Base-by-base conservation (phyloP, 768 basidiomycete genomes). In the Brasilioporus rufonigricans region DNA sequence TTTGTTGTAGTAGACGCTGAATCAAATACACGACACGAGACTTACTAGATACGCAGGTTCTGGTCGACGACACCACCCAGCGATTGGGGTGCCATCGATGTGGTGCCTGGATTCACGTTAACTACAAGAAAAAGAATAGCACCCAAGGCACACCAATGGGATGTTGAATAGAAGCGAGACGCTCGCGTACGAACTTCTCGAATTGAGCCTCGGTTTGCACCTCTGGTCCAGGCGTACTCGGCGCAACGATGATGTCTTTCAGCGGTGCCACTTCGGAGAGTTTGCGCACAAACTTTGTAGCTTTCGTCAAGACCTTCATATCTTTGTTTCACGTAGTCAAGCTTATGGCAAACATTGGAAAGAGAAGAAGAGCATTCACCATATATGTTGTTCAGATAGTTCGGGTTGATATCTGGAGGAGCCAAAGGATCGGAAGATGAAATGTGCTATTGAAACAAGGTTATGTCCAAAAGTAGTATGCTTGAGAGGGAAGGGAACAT, bases 211-310 rank as follows among this genome's bases (percentile, higher is more conserved):
- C 46, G 2, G 60, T 62, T 44, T 58, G 44, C 19, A 62, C 57
- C 16, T 64, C 62, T 40, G 57, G 61, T 13, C 62, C 62, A 24
- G 61, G 61, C 11, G 53, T 61, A 14, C 61, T 63, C 7, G 61
- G 61, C 13, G 36, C n/a, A 24, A 60, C 51, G n/a, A 62, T 60
- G 23, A 61, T 41, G 27, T 53, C 49, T 40, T 47, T 62, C 8
- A 61, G 60, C 2, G 61, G 60, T 16, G 48, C 60, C 5, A 61
- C 62, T 41, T 61, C 38, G 2, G 60, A 53, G 23, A 61, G 49
- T 33, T 51, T 54, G 32, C 61, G 60, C 21, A 41, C 52, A 39
- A 62, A 61, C 19, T 36, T 40, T 16, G 38, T 4, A 8, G 53
- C 61, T 31, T 63, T 62, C 18, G 62, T 60, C 44, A 62, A 7